phyloP scores from a whole-genome alignment of 2,329 filamentous ascomycete species.

The Sporothrix curviconia region DNA sequence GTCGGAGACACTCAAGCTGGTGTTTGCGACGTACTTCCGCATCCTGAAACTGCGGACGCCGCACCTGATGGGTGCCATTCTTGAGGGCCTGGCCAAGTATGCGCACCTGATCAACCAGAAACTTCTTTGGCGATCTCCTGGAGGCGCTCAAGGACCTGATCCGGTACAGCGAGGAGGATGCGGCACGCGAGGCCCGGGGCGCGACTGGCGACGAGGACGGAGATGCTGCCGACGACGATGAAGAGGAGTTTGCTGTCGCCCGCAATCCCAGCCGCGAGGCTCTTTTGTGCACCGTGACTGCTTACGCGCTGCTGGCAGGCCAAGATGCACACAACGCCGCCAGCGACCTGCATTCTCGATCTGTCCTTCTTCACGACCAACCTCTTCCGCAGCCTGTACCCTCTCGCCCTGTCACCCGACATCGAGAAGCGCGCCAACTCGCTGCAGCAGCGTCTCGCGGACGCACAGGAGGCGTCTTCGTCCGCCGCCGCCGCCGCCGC shows the following conservation, averaged over 20 bases:
- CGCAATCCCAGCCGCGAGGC: slow-evolving; percentile 80
- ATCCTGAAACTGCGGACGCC: slow-evolving; percentile 78
- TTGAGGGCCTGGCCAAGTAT: slow-evolving; percentile 90
- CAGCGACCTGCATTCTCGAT: slow-evolving; percentile 74
- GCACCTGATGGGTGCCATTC: slow-evolving; percentile 89
- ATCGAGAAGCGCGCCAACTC: slow-evolving; percentile 75
- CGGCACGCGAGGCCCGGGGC: slow-evolving; percentile 42
- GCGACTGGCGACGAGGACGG: slow-evolving; percentile 44
- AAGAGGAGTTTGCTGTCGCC: slow-evolving; percentile 41
- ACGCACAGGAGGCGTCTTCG: slow-evolving; percentile 26
- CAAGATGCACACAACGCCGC: slow-evolving; percentile 87
- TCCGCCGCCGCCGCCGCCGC: slow-evolving; percentile 16
- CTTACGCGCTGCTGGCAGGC: slow-evolving; percentile 90
- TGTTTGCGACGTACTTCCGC: slow-evolving; percentile 92
- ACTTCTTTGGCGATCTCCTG: slow-evolving; percentile 94
- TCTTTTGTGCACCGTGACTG: slow-evolving; percentile 90
- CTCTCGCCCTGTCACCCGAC: slow-evolving; percentile 73
- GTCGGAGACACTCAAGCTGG: slow-evolving; percentile 88
- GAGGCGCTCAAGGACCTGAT: slow-evolving; percentile 94
- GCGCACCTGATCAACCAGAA: slow-evolving; percentile 96
- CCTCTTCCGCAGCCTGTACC: slow-evolving; percentile 79
- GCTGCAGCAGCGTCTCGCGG: slow-evolving; percentile 62
- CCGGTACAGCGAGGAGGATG: slow-evolving; percentile 59
- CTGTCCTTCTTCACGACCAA: slow-evolving; percentile 92
- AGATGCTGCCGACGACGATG: slow-evolving; percentile 38